Evolutionary conservation across 495 filamentous ascomycete genomes (phyloP).

Genomic region (Neurospora sp.): DNA sequence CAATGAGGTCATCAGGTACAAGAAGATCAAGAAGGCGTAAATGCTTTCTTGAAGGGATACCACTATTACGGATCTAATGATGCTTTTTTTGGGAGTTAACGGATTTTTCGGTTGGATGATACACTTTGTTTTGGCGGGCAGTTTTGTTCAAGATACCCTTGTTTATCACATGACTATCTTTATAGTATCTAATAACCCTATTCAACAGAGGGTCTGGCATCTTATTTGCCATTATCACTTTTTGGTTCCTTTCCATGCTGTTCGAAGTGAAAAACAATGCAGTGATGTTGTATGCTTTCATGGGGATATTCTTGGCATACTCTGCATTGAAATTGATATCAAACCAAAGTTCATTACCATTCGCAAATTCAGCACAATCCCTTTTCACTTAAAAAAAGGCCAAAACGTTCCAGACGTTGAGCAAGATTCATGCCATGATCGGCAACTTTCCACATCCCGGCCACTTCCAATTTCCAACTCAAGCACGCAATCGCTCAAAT

Average conservation of each 20-base stretch:
- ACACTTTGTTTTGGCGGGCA: not conserved
- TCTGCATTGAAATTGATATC: not conserved
- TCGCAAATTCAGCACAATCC: no score
- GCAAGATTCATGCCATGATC: not conserved
- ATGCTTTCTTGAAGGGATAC: not conserved
- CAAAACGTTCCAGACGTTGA: not conserved
- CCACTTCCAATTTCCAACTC: not conserved
- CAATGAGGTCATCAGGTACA: constrained; percentile 33
- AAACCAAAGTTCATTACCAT: not conserved
- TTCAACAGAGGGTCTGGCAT: not conserved
- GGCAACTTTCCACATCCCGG: not conserved
- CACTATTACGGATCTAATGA: not conserved
- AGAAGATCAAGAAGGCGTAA: constrained; percentile 15
- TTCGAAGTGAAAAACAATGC: not conserved
- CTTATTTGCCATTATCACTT: not conserved
- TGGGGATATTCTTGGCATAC: not conserved
- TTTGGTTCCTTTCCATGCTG: not conserved
- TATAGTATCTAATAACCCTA: not conserved
- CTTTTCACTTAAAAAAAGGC: no score
- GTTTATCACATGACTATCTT: constrained; percentile 1
- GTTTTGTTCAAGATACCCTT: not conserved
- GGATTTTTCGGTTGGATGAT: not conserved
- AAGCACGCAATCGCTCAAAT: not conserved
- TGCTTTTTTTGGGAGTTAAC: not conserved
- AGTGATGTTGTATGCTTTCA: not conserved